phyloP scores from a whole-genome alignment of 352 stramenopile genomes.

The Pythium grandisporangium region DNA sequence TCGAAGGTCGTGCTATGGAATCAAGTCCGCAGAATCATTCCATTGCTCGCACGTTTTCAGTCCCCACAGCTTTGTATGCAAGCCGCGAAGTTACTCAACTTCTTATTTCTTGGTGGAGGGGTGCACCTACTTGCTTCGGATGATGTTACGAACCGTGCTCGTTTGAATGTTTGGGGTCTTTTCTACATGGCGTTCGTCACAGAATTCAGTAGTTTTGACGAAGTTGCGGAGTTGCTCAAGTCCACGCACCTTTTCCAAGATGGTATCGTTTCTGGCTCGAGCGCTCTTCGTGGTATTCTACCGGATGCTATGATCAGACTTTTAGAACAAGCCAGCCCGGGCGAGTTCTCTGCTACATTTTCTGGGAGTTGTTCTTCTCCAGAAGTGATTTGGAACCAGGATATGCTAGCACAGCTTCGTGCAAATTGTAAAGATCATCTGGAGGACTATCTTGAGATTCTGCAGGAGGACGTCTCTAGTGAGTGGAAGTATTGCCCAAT shows the following conservation, averaged over 20 bases:
- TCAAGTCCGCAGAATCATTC: conserved; percentile 34
- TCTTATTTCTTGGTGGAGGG: conserved; percentile 36
- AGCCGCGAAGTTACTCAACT: conserved; percentile 45
- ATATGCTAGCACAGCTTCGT: conserved; percentile 88
- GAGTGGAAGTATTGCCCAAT: conserved; percentile 91
- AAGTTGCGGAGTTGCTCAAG: conserved; percentile 60
- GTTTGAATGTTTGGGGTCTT: conserved; percentile 53
- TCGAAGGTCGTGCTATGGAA: conserved; percentile 41
- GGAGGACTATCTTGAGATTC: conserved; percentile 83
- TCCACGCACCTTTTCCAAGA: conserved; percentile 48
- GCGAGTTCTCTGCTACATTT: conserved; percentile 88
- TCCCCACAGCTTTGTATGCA: conserved; percentile 45
- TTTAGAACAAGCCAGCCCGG: conserved; percentile 66
- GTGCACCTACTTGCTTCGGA: conserved; percentile 12
- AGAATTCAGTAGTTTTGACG: conserved; percentile 32
- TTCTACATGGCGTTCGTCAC: conserved; percentile 71
- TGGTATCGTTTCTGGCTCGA: conserved; percentile 38
- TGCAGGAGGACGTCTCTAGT: conserved; percentile 83
- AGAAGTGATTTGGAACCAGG: conserved; percentile 91
- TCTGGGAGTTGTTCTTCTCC: conserved; percentile 78
- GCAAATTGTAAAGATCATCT: conserved; percentile 86
- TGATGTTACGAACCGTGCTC: conserved; percentile 21
- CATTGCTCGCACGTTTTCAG: conserved; percentile 37
- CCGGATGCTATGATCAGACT: conserved; percentile 87
- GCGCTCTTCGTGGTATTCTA: conserved; percentile 79